phyloP scores from a whole-genome alignment of 73 alveolate genomes.

The Tetrahymena thermophila region DNA sequence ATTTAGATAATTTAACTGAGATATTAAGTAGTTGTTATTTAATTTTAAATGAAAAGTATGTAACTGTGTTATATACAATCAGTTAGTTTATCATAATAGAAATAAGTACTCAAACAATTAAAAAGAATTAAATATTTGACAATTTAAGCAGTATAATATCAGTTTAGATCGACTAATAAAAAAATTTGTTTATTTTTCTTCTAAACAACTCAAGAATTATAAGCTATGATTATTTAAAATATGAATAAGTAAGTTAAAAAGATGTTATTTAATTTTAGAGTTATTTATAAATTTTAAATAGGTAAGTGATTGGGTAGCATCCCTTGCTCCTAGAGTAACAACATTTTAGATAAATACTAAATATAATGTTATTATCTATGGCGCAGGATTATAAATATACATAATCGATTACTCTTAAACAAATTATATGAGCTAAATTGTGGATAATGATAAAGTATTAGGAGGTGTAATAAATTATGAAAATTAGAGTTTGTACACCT shows the following conservation, averaged over 20 bases:
- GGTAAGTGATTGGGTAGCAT: not conserved
- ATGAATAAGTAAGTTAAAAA: not conserved
- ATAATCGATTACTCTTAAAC: not conserved
- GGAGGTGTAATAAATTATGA: not conserved
- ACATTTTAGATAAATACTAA: not conserved
- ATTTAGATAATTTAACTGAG: not conserved
- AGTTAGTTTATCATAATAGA: not conserved
- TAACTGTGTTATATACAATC: not conserved
- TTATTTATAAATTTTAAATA: not conserved
- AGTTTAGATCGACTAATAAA: not conserved
- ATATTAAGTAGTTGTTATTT: not conserved
- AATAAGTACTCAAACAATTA: not conserved
- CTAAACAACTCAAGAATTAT: not conserved
- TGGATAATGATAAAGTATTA: not conserved
- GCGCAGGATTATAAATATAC: not conserved
- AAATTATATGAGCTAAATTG: not conserved
- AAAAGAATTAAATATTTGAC: not conserved
- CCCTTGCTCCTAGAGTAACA: not conserved
- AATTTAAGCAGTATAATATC: not conserved
- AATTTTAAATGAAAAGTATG: not conserved
- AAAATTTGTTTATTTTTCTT: not conserved
- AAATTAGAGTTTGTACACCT: not conserved
- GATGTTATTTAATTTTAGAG: not conserved
- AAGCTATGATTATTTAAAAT: not conserved
- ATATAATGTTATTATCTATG: not conserved